These are phyloP conservation scores for Agrostemma githago DNA, from an alignment of 148 eudicot genomes.

Conservation along the genomic window DNA sequence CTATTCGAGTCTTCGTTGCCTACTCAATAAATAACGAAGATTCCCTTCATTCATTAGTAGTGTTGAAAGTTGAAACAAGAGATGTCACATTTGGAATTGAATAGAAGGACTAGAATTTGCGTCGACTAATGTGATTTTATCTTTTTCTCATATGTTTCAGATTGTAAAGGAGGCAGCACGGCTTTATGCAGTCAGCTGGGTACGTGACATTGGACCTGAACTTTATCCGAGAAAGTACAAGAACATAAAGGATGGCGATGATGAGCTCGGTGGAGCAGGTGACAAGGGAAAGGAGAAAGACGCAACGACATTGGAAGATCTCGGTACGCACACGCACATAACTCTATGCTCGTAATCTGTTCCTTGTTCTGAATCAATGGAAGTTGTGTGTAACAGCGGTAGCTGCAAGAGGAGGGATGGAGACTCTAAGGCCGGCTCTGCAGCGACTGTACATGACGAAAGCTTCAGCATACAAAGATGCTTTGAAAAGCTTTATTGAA, in stretches of 20 bases:
- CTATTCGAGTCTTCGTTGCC: background rate
- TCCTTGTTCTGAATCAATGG: background rate
- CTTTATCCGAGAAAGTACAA: conserved; percentile 72
- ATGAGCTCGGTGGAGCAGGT: conserved; percentile 30
- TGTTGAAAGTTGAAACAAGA: too few relatives aligned
- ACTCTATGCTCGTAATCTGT: background rate
- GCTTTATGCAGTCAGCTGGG: conserved; percentile 85
- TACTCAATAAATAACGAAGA: background rate
- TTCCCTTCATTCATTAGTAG: too few relatives aligned
- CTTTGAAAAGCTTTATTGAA: conserved; percentile 66
- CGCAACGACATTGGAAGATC: conserved; percentile 80
- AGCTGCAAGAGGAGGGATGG: conserved; percentile 97
- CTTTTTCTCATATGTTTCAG: conserved; percentile 25
- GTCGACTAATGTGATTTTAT: background rate
- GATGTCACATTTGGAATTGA: too few relatives aligned
- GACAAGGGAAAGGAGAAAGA: conserved; percentile 41
- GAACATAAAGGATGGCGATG: conserved; percentile 37
- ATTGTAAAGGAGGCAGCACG: conserved; percentile 78
- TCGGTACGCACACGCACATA: conserved; percentile 36
- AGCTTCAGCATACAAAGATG: conserved; percentile 90
- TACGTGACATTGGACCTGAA: conserved; percentile 93
- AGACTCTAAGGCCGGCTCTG: conserved; percentile 74
- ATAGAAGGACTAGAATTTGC: background rate
- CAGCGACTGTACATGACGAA: conserved; percentile 89
- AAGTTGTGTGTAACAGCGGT: conserved; percentile 38